Conservation (phyloP, 306 rosid species). For the Cicer chorassanicum region DNA sequence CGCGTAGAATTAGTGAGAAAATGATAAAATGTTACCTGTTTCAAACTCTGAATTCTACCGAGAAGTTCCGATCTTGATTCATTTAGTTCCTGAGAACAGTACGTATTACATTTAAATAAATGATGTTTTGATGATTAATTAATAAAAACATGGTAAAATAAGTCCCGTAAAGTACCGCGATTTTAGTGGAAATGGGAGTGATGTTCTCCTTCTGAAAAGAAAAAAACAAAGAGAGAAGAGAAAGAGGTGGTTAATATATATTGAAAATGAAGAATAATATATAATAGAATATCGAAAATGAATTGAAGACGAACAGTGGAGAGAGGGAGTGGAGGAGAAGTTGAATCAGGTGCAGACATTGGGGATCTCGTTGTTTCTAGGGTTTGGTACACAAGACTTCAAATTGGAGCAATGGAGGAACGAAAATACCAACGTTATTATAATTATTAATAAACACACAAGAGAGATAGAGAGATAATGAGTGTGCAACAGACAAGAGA, state of each 20-base stretch:
- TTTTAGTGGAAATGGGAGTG: constrained; percentile 70
- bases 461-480: not conserved
- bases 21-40: constrained; percentile 59
- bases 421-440: constrained; percentile 30
- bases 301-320: constrained; percentile 43
- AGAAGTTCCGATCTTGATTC: constrained; percentile 93
- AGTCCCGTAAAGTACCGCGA: constrained; percentile 52
- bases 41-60: constrained; percentile 77
- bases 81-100: constrained; percentile 72
- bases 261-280: not conserved
- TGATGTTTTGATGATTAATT: not conserved
- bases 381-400: constrained; percentile 36
- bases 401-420: constrained; percentile 23
- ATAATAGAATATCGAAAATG: not conserved
- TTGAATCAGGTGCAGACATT: constrained; percentile 54
- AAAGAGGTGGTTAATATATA: constrained; percentile 3
- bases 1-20: not conserved
- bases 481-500: constrained; percentile 22
- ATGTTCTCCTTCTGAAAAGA: constrained; percentile 68
- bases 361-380: constrained; percentile 36
- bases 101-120: not conserved
- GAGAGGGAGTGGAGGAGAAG: constrained; percentile 45
- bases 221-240: not conserved
- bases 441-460: no score
- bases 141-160: not conserved